Evolutionary conservation across 2,329 filamentous ascomycete species (phyloP).

Genomic region (Ophiocordyceps camponoti-floridani): DNA sequence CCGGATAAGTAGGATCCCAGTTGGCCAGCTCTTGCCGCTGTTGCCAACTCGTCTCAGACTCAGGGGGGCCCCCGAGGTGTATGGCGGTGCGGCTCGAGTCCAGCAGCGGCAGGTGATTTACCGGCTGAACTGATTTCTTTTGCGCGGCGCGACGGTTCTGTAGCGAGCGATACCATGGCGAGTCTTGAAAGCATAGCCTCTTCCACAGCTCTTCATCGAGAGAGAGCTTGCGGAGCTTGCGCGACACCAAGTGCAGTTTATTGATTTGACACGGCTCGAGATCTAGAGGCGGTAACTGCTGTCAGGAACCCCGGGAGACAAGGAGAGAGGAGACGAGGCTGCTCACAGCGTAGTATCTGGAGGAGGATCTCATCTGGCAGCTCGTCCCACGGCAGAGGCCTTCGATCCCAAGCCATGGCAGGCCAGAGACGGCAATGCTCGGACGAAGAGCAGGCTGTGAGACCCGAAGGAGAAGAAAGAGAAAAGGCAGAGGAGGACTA

Average conservation of each 20-base stretch:
- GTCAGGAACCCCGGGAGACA: neutral
- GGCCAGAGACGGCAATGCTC: constrained; percentile 4
- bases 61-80: neutral
- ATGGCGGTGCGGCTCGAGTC: neutral
- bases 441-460: neutral
- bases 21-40: constrained; percentile 44
- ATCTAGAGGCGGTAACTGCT: constrained; percentile 7
- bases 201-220: constrained; percentile 69
- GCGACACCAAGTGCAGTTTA: constrained; percentile 51
- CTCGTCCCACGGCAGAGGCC: constrained; percentile 19
- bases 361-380: constrained; percentile 47
- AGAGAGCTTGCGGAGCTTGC: constrained; percentile 44
- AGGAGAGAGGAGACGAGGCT: neutral
- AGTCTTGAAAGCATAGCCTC: constrained; percentile 52
- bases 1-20: constrained; percentile 65
- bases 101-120: too few species aligned
- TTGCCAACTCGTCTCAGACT: constrained; percentile 4
- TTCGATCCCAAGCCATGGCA: constrained; percentile 10
- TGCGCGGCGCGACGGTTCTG: constrained; percentile 19
- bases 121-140: constrained; percentile 7
- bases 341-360: constrained; percentile 43
- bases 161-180: constrained; percentile 45
- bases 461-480: too few species aligned
- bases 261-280: constrained; percentile 29
- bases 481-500: neutral